These are phyloP conservation scores for Rubroboletus pulcherrimus DNA, from an alignment of 768 basidiomycete species.

Conservation along the genomic window DNA sequence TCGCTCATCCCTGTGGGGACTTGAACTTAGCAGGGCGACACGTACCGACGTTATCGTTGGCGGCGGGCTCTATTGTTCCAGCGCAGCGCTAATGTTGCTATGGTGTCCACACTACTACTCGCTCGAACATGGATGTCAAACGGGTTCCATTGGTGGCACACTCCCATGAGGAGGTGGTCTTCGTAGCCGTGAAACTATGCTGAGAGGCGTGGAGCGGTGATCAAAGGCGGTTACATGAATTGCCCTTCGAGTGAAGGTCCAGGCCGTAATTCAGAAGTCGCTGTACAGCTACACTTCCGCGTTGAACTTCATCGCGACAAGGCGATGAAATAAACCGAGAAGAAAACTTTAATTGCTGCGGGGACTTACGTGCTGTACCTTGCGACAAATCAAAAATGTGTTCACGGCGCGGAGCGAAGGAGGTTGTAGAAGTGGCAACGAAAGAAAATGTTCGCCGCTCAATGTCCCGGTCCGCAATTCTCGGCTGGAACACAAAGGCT, in stretches of 20 bases:
- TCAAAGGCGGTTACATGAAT: slow-evolving; percentile 6
- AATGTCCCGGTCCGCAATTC: slow-evolving; percentile 23
- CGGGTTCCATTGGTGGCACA: not conserved
- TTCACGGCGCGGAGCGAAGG: slow-evolving; percentile 17
- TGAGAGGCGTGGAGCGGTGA: slow-evolving; percentile 6
- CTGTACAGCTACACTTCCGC: not conserved
- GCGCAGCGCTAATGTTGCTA: not conserved
- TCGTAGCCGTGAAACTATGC: not conserved
- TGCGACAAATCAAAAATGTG: slow-evolving; percentile 13
- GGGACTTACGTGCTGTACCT: slow-evolving; percentile 25
- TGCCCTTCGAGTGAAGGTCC: not conserved
- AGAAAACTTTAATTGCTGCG: slow-evolving; percentile 8
- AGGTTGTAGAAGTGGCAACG: slow-evolving; percentile 15
- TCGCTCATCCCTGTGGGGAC: not conserved
- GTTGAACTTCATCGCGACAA: not conserved
- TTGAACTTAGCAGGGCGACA: not conserved
- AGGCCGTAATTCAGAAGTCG: not conserved
- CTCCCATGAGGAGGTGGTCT: not conserved
- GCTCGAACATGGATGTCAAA: not conserved
- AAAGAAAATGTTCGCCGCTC: slow-evolving; percentile 19
- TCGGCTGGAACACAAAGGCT: slow-evolving; percentile 11
- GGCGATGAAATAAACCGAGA: slow-evolving; percentile 13
- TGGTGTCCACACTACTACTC: not conserved
- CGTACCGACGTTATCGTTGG: not conserved
- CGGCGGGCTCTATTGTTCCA: not conserved